Conservation (phyloP, 176 grass and related monocot species). For the Chloris gayana region DNA sequence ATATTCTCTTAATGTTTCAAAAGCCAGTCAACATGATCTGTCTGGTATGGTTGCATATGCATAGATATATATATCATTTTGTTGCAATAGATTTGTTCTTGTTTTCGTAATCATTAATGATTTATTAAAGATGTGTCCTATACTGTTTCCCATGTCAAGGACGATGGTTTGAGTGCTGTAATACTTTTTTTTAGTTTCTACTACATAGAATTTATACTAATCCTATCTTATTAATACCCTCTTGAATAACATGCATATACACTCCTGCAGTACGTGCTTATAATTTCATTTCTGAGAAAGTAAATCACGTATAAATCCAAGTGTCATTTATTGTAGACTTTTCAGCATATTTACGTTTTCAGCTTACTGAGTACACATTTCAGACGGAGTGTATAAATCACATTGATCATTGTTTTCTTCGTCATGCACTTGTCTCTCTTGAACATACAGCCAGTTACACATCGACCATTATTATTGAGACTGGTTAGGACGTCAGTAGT, state of each 20-base stretch:
- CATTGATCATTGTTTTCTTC: not conserved
- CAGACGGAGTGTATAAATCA: constrained; percentile 29
- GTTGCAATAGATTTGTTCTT: not conserved
- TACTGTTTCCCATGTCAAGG: too few relatives aligned
- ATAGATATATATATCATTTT: not conserved
- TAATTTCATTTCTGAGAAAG: not conserved
- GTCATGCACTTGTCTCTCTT: not conserved
- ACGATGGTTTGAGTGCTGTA: not conserved
- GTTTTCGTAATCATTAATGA: not conserved
- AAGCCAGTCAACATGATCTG: not conserved
- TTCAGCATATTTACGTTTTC: constrained; percentile 1
- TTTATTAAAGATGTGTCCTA: too few relatives aligned
- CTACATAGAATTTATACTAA: not conserved
- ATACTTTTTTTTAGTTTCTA: not conserved
- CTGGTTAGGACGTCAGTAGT: not conserved
- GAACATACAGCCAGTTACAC: not conserved
- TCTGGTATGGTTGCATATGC: not conserved
- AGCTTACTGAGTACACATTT: constrained; percentile 31
- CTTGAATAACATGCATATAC: constrained; percentile 24
- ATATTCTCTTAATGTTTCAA: not conserved
- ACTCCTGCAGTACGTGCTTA: not conserved
- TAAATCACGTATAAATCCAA: not conserved
- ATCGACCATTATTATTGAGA: not conserved
- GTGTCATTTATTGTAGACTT: constrained; percentile 38
- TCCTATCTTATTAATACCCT: not conserved